phyloP scores from a whole-genome alignment of 768 basidiomycete species.

The Leucocoprinus birnbaumii region DNA sequence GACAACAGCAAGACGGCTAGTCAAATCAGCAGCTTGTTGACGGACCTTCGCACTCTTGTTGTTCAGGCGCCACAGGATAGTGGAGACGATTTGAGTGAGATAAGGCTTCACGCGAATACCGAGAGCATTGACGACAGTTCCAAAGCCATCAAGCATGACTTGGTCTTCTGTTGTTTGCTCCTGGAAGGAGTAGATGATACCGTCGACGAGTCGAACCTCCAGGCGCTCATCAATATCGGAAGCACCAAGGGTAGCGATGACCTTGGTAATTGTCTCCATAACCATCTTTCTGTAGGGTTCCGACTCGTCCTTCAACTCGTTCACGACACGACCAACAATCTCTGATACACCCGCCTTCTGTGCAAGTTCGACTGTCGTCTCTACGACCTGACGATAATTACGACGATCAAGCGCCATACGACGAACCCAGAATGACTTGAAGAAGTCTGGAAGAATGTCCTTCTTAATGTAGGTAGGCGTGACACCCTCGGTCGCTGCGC shows the following conservation, averaged over 20 bases:
- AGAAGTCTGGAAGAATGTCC: constrained; percentile 98
- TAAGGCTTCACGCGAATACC: constrained; percentile 98
- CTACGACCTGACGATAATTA: constrained; percentile 96
- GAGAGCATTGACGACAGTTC: constrained; percentile 94
- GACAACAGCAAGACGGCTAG: constrained; percentile 91
- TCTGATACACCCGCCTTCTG: constrained; percentile 96
- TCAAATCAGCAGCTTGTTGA: constrained; percentile 98
- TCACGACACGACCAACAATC: constrained; percentile 86
- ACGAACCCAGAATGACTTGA: constrained; percentile 98
- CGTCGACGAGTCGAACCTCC: constrained; percentile 92
- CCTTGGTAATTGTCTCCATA: constrained; percentile 99
- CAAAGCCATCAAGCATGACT: constrained; percentile 98
- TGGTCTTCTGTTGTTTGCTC: constrained; percentile 99
- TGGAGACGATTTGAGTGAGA: constrained; percentile 97
- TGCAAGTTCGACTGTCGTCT: constrained; percentile 97
- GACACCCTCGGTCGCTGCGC: constrained; percentile 97
- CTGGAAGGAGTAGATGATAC: constrained; percentile 99
- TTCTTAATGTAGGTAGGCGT: constrained; percentile 94
- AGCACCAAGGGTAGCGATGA: constrained; percentile 90
- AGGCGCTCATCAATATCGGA: constrained; percentile 96
- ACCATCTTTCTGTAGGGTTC: constrained; percentile 98
- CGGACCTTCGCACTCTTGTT: constrained; percentile 99
- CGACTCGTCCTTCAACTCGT: constrained; percentile 88
- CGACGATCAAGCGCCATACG: constrained; percentile 96
- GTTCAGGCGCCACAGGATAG: constrained; percentile 97